These are phyloP conservation scores for Debaryomyces singareniensis DNA, from an alignment of 1,139 yeast species.

Conservation along the genomic window DNA sequence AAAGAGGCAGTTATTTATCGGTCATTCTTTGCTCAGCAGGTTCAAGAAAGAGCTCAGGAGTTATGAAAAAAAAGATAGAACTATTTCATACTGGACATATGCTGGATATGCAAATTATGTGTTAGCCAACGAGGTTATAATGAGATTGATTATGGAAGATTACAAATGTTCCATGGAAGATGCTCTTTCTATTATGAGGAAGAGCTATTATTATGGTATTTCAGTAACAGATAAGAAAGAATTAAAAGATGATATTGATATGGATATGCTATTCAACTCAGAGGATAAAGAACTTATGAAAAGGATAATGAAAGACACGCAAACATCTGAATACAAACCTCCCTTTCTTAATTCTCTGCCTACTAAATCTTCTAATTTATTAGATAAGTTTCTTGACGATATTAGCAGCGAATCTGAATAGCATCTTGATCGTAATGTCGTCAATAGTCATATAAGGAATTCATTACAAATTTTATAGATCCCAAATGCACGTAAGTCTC, in stretches of 20 bases:
- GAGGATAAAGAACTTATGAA: slow-evolving; percentile 8
- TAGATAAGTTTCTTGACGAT: too few relatives aligned
- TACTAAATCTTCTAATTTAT: too few relatives aligned
- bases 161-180: slow-evolving; percentile 24
- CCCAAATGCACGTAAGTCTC: too few relatives aligned
- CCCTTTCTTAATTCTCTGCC: too few relatives aligned
- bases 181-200: slow-evolving; percentile 40
- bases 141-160: slow-evolving; percentile 47
- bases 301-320: too few relatives aligned
- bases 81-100: slow-evolving; percentile 56
- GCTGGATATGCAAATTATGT: slow-evolving; percentile 52
- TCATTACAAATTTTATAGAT: too few relatives aligned
- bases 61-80: slow-evolving; percentile 26
- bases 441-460: too few relatives aligned
- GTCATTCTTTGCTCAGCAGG: slow-evolving; percentile 26
- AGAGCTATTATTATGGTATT: slow-evolving; percentile 53
- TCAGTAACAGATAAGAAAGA: slow-evolving; percentile 37
- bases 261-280: slow-evolving; percentile 12
- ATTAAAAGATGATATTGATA: slow-evolving; percentile 22
- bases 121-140: slow-evolving; percentile 57
- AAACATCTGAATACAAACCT: too few relatives aligned
- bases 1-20: slow-evolving; percentile 47
- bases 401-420: too few relatives aligned
- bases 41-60: slow-evolving; percentile 20
- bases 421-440: too few relatives aligned